Evolutionary conservation across 257 asterid species (phyloP), one percentile per base, ranked within the genome.

Genomic region (Ajuga chamaepitys): DNA sequence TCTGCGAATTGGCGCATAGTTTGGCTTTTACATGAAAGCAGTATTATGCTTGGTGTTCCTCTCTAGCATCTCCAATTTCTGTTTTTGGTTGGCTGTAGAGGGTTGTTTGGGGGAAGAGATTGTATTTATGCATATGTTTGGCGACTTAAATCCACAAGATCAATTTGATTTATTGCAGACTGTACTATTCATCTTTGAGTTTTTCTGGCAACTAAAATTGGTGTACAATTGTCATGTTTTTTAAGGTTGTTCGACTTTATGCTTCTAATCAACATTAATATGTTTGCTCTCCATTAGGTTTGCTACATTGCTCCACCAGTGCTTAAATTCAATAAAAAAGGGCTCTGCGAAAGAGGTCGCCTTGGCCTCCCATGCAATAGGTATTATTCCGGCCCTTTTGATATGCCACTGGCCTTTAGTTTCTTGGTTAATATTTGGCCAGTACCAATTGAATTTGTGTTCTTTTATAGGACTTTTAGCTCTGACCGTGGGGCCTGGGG

Each of bases 271-370:
- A 34, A 40, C 14, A 47, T 12, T 50, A 17, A 22, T 40, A 34
- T 45, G 41, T 22, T 77, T 44, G 58, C 74, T 58, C 35, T 52
- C 58, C 58, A 12, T 73, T 75, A 94, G 99, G 80, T 94, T 81
- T 81, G 98, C 93, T 41, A 94, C 99, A 11, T 65, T 90, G 58
- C 66, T 94, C 66, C 92, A 88, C 63, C 97, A 73, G 64, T 94
- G 95, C 74, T 70, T 94, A 76, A 81, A 70, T 71, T 94, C 95
- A 46, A 67, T 94, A 58, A 94, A 88, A 76, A 83, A 88, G 72
- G 99, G 99, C 62, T 90, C 98, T 62, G 84, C 89, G 4, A 90
- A 73, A 78, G 99, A 94, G 86, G 81, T 86, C 58, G 78, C 93
- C 63, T 76, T 94, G 82, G 98, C 99, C 3, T 77, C 96, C 68